Evolutionary conservation across 2,329 filamentous ascomycete species (phyloP), one percentile per base, ranked within the genome.

Genomic region (Lachnellula subtilissima): DNA sequence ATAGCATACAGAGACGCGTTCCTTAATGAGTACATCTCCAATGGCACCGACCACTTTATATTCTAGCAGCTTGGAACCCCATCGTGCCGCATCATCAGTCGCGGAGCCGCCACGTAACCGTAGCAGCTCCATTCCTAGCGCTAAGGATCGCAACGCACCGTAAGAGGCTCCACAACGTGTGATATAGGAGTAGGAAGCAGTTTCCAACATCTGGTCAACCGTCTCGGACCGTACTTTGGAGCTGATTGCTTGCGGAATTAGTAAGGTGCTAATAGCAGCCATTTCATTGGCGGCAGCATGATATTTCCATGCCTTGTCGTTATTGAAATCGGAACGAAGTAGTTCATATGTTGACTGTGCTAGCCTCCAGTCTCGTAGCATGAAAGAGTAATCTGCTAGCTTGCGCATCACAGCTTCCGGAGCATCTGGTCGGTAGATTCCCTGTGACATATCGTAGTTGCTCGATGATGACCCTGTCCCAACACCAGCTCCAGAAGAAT

Each of bases 301-400:
- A 68, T 97, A 89, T 65, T 85, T 90, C 94, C 94, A 99, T 1
- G 94, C 95, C 72, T 97, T 97, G 70, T 97, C 92, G 69, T 94
- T 94, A 68, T 85, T 86, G 71, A 93, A 99, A 70, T 99, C 95
- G 7, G 86, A 83, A 52, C 91, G 84, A 8, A 99, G 75, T 5
- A 99, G 81, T 55, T 99, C 93, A 70, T 97, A 99, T 0, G 90
- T 96, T 12, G 88, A 91, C 64, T 94, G 84, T 9, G 94, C 90
- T 37, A 99, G 76, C 72, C 95, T 97, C 85, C 88, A 99, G 72
- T 99, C 95, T 35, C 94, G 84, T 39, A 99, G 80, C 92, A 99
- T 97, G 68, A 99, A 96, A 11, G 91, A 87, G 73, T 93, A 97
- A 70, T 99, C 94, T 45, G 90, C 94, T 49, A 99, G 77, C 69